Evolutionary conservation across 2,329 filamentous ascomycete genomes (phyloP), one percentile per base, ranked within the genome.

Genomic region (Gremmenia infestans): DNA sequence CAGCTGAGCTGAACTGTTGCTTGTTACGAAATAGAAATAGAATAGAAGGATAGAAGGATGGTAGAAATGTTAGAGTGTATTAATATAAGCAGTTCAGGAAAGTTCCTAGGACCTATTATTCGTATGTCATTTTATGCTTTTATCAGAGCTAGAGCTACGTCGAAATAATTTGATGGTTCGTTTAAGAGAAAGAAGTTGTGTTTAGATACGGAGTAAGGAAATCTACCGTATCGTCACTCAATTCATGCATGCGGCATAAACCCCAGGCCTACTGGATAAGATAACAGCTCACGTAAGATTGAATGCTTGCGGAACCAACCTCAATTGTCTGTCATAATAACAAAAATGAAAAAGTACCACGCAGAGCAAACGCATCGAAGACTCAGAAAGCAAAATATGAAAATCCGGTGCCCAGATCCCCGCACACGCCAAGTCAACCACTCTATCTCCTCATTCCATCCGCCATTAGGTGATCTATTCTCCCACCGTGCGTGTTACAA

Each of bases 201-300:
- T 32, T 32, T 25, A 6, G 6, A 11, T 22, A 22, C 22, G 22
- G 22, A 11, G 8, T 11, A 32, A 17, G 37, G 12, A 15, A 40
- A 17, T 15, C 15, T 40, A 40, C n/a, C 8, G 14, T 40, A 17
- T 40, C 8, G 14, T 40, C 37, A 40, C 37, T 39, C n/a, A 15
- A 40, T 7, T 40, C 37, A 40, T 17, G 28, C 15, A 40, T 17
- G 28, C 2, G 9, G 28, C 28, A 32, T 11, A 11, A 8, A 32
- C 11, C 11, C 5, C 8, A 45, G 22, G 42, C 42, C n/a, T 19
- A 23, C 25, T 5, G 9, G 14, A 40, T 14, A 40, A 19, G 19
- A 12, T 45, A 11, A 25, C 25, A 19, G 42, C 42, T 49, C 91
- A 76, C 94, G 81, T 76, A 94, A 81, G 80, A 88, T 86, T 60